Evolutionary conservation across 345 rosid genomes (phyloP).

Genomic region (Excoecaria cochinchinensis): DNA sequence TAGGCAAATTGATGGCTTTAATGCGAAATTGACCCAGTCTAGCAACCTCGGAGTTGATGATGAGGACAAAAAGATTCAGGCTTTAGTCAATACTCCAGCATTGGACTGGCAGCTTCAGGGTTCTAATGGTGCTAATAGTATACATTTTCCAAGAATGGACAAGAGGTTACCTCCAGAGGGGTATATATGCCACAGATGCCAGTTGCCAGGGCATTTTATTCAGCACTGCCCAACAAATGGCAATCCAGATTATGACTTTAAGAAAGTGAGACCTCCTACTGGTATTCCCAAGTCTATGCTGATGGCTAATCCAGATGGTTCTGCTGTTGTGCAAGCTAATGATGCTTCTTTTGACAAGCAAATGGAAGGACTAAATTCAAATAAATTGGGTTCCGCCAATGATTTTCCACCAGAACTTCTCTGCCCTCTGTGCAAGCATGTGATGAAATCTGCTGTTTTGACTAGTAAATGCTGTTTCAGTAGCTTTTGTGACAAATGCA

Average conservation of each 20-base stretch:
- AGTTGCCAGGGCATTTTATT: slow-evolving; percentile 88
- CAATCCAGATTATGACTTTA: slow-evolving; percentile 82
- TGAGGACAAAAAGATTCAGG: slow-evolving; percentile 75
- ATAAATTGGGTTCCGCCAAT: slow-evolving; percentile 53
- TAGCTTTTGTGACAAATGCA: slow-evolving; percentile 83
- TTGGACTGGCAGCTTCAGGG: slow-evolving; percentile 58
- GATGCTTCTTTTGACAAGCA: slow-evolving; percentile 97
- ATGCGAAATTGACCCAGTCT: slow-evolving; percentile 8
- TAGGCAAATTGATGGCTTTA: slow-evolving; percentile 34
- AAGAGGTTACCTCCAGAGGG: slow-evolving; percentile 93
- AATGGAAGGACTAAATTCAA: slow-evolving; percentile 80
- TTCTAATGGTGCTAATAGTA: slow-evolving; percentile 76
- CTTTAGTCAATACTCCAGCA: slow-evolving; percentile 84
- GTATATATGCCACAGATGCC: slow-evolving; percentile 89
- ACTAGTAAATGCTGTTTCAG: slow-evolving; percentile 86
- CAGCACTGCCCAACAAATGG: slow-evolving; percentile 99
- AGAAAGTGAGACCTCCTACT: slow-evolving; percentile 58
- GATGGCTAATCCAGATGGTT: slow-evolving; percentile 70
- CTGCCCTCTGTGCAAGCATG: slow-evolving; percentile 81
- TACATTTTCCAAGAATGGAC: slow-evolving; percentile 88
- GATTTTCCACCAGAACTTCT: slow-evolving; percentile 94
- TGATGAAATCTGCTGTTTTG: slow-evolving; percentile 84
- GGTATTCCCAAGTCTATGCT: too few relatives aligned
- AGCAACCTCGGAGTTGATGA: slow-evolving; percentile 49
- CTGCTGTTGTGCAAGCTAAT: slow-evolving; percentile 82